phyloP scores from a whole-genome alignment of 306 rosid species.

The Cucurbita argyrosperma region DNA sequence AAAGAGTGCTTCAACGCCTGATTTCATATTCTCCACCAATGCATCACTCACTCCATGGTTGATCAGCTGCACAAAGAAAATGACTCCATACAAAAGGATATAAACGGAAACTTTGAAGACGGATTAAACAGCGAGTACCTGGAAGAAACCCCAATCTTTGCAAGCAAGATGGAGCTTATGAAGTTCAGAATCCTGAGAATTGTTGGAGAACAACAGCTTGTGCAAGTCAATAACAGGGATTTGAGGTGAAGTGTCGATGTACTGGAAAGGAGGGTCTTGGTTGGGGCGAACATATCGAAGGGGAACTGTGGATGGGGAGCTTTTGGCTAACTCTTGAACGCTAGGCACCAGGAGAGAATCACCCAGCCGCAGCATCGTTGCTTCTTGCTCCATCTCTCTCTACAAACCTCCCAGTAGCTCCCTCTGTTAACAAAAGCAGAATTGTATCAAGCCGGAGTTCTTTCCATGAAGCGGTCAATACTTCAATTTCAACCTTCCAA shows the following conservation, averaged over 20 bases:
- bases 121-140: conserved; percentile 6
- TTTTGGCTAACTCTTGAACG: conserved; percentile 17
- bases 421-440: neutral
- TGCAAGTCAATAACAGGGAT: conserved; percentile 28
- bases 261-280: conserved; percentile 12
- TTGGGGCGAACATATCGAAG: conserved; percentile 15
- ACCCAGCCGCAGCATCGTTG: neutral
- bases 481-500: neutral
- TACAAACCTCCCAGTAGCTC: neutral
- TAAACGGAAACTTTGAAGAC: neutral
- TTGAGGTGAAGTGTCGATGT: conserved; percentile 10
- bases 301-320: conserved; percentile 14
- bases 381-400: neutral
- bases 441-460: neutral
- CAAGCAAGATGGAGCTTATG: conserved; percentile 25
- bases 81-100: neutral
- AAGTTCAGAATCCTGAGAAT: conserved; percentile 13
- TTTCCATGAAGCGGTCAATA: neutral
- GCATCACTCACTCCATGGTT: conserved; percentile 25
- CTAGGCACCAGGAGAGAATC: conserved; percentile 13
- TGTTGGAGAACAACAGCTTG: conserved; percentile 13
- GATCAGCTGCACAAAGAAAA: conserved; percentile 5
- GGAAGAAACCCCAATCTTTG: conserved; percentile 47
- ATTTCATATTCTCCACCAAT: conserved; percentile 26
- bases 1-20: conserved; percentile 14